A percentile compares a stretch with the other conserved stretches of the same genome.
These are phyloP conservation scores for Sungouiozyma ichnusensis DNA, from an alignment of 805 yeast species.

Conservation along the genomic window DNA sequence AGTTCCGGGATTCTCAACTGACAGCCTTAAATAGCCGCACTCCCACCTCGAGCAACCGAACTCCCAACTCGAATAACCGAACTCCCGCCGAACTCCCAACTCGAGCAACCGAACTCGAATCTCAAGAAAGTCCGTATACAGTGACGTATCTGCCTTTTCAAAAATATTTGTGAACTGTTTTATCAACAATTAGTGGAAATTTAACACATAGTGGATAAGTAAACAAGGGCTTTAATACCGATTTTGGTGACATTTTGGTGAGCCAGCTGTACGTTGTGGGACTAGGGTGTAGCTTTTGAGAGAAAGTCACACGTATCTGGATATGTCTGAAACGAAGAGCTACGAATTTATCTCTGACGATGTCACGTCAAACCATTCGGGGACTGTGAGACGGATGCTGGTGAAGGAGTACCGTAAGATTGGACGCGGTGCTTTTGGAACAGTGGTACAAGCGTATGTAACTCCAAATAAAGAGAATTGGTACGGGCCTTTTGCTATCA, in stretches of 20 bases:
- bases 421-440: constrained; percentile 84
- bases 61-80: too few relatives aligned
- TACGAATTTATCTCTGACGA: constrained; percentile 44
- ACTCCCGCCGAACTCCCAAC: background rate
- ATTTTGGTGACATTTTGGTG: background rate
- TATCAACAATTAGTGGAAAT: background rate
- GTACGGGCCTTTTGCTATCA: constrained; percentile 78
- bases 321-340: constrained; percentile 2
- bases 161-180: background rate
- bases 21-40: too few relatives aligned
- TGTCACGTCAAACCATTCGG: constrained; percentile 52
- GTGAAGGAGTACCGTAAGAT: constrained; percentile 62
- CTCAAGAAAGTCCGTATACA: background rate
- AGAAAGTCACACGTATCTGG: too few relatives aligned
- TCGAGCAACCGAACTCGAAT: too few relatives aligned
- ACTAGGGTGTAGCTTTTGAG: too few relatives aligned
- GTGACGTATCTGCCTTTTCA: background rate
- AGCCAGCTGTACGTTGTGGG: background rate
- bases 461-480: constrained; percentile 36
- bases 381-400: constrained; percentile 47
- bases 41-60: too few relatives aligned
- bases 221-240: background rate
- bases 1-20: too few relatives aligned
- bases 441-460: constrained; percentile 65
- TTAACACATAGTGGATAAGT: background rate